Evolutionary conservation across 2,329 filamentous ascomycete genomes (phyloP).

Genomic region (Nannizziopsis arthrosporioides): DNA sequence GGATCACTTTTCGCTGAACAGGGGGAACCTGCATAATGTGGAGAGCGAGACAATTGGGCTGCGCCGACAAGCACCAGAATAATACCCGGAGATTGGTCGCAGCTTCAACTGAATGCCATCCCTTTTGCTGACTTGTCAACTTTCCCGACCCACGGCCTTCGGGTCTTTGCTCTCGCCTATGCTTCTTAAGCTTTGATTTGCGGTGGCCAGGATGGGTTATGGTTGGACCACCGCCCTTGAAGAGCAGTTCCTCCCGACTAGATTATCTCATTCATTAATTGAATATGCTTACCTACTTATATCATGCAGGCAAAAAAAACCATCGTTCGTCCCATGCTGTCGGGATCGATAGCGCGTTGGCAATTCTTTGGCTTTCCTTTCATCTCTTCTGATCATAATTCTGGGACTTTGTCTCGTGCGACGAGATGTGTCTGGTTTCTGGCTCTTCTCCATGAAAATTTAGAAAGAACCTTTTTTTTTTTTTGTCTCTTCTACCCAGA

Average conservation of each 20-base stretch:
- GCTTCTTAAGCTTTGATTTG: slow-evolving; percentile 5
- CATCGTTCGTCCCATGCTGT: slow-evolving; percentile 9
- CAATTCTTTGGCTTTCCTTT: slow-evolving; percentile 7
- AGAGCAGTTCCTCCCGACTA: slow-evolving; percentile 5
- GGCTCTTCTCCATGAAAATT: slow-evolving; percentile 6
- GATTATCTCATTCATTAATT: background rate
- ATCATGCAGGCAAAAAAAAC: slow-evolving; percentile 6
- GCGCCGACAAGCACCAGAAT: slow-evolving; percentile 1
- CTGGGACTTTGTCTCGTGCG: slow-evolving; percentile 7
- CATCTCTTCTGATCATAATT: slow-evolving; percentile 2
- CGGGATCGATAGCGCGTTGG: slow-evolving; percentile 7
- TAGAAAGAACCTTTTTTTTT: background rate
- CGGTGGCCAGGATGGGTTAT: background rate
- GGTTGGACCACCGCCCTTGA: slow-evolving; percentile 7
- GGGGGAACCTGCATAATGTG: slow-evolving; percentile 5
- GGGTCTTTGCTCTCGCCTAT: background rate
- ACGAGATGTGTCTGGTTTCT: slow-evolving; percentile 7
- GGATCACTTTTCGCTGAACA: background rate
- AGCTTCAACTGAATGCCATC: background rate
- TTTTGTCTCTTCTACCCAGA: background rate
- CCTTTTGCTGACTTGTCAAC: slow-evolving; percentile 9
- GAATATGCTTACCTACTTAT: slow-evolving; percentile 5
- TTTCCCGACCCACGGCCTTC: slow-evolving; percentile 3
- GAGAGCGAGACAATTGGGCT: slow-evolving; percentile 4
- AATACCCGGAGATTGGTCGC: background rate